Evolutionary conservation across 1,139 yeast genomes (phyloP).

Genomic region (Yamadazyma conglobata): DNA sequence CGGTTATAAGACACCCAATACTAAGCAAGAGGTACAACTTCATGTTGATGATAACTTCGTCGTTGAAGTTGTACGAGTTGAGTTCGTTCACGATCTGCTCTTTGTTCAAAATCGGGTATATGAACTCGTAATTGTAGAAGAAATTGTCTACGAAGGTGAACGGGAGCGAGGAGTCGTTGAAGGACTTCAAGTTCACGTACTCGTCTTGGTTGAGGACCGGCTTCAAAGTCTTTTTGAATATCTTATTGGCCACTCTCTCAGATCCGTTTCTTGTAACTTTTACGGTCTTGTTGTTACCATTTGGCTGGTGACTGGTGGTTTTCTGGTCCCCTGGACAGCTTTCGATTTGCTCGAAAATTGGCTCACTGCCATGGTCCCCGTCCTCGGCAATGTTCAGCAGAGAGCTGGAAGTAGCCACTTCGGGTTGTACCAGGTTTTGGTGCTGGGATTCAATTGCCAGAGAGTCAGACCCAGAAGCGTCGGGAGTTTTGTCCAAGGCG

Average conservation of each 20-base stretch:
- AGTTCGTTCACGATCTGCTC: constrained; percentile 20
- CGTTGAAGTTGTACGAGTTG: constrained; percentile 25
- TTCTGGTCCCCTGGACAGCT: not conserved
- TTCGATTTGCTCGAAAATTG: constrained; percentile 2
- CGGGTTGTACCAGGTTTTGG: no score
- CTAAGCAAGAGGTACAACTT: constrained; percentile 38
- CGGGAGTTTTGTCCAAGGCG: constrained; percentile 9
- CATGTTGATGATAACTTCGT: constrained; percentile 36
- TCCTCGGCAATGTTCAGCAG: no score
- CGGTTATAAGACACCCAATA: constrained; percentile 39
- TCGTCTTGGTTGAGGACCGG: constrained; percentile 23
- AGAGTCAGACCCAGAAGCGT: no score
- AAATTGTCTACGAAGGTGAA: constrained; percentile 28
- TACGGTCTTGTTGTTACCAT: no score
- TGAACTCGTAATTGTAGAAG: constrained; percentile 35
- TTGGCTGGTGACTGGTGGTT: no score
- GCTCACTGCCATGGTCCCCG: not conserved
- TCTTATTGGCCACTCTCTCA: constrained; percentile 1
- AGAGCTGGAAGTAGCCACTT: no score
- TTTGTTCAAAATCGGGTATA: constrained; percentile 36
- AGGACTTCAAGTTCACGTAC: constrained; percentile 33
- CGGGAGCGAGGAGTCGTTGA: constrained; percentile 28
- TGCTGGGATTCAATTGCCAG: no score
- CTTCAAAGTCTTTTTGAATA: constrained; percentile 2
- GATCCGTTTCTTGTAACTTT: no score